Conservation (phyloP, 805 yeast species). For the Zygosaccharomyces gambellarensis region DNA sequence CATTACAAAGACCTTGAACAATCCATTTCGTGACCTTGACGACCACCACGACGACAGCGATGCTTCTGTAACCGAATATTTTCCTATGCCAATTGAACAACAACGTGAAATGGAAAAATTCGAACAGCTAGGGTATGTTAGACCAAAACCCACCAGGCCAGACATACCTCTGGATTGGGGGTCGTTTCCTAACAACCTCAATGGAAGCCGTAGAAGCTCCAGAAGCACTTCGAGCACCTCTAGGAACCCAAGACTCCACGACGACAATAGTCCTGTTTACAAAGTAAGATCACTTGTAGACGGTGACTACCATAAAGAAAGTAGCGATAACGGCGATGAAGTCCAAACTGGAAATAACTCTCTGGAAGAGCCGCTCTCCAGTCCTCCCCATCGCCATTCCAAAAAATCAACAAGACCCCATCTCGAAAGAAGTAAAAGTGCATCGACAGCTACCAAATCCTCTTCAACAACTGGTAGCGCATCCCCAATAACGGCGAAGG, state of each 20-base stretch:
- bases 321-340: slow-evolving; percentile 9
- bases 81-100: slow-evolving; percentile 27
- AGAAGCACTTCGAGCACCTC: slow-evolving; percentile 20
- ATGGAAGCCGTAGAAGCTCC: slow-evolving; percentile 14
- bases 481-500: not conserved
- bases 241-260: slow-evolving; percentile 29
- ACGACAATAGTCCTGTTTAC: slow-evolving; percentile 25
- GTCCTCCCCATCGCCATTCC: not conserved
- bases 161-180: slow-evolving; percentile 4
- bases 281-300: slow-evolving; percentile 32
- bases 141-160: slow-evolving; percentile 26
- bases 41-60: slow-evolving; percentile 9
- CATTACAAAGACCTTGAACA: slow-evolving; percentile 20
- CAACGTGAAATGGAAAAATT: slow-evolving; percentile 24
- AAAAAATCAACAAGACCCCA: slow-evolving; percentile 22
- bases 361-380: not conserved
- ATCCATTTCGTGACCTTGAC: slow-evolving; percentile 21
- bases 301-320: slow-evolving; percentile 9
- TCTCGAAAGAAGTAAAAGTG: slow-evolving; percentile 12
- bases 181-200: slow-evolving; percentile 10
- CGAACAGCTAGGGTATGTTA: slow-evolving; percentile 29
- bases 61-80: slow-evolving; percentile 25
- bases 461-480: not conserved
- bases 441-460: not conserved
- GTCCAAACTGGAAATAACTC: slow-evolving; percentile 2